Base-by-base conservation (phyloP, 345 rosid genomes). In the Odontarrhena argentea region DNA sequence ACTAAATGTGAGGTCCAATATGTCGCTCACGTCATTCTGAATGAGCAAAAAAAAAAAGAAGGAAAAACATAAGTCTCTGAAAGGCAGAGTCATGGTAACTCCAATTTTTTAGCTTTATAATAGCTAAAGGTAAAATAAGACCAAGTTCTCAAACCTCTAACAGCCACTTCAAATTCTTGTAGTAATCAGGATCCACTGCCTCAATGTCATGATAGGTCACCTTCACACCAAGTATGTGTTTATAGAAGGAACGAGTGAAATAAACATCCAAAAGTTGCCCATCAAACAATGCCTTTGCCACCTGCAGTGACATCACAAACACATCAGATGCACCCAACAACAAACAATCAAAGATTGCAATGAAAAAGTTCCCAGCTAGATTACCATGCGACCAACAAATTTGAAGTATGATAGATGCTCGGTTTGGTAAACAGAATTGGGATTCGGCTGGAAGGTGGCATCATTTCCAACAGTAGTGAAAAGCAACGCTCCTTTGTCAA, bases 111-210 rank as follows among this genome's bases (percentile, higher is more conserved):
- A 37, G 37, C 50, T 57, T 55, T 25, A 49, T 46, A 41, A 35
- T 30, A 65, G 43, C 14, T 41, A 47, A 42, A 55, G n/a, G 52
- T 22, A 38, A 48, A n/a, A 46, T 18, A 32, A 14, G 42, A 50
- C 12, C 18, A 69, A 56, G 42, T 61, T 68, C 59, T 73, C 95
- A 63, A 53, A 90, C 98, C 96, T 93, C 97, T 34, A 93, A 73
- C 87, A 93, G 82, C 98, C 98, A 93, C 85, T 93, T 93, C 81
- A 93, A 73, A 67, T 83, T 90, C 81, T 88, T 90, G 82, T 93
- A 93, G 76, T 93, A 93, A 78, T 93, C 98, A 63, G 98, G 98
- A 79, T 93, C 98, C 74, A 93, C 97, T 46, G 98, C 97, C 83
- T 93, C 98, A 67, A 93, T 93, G 77, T 93, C 97, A 81, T 93